phyloP scores from a whole-genome alignment of 2,329 filamentous ascomycete species.

The Elsinoe australis region DNA sequence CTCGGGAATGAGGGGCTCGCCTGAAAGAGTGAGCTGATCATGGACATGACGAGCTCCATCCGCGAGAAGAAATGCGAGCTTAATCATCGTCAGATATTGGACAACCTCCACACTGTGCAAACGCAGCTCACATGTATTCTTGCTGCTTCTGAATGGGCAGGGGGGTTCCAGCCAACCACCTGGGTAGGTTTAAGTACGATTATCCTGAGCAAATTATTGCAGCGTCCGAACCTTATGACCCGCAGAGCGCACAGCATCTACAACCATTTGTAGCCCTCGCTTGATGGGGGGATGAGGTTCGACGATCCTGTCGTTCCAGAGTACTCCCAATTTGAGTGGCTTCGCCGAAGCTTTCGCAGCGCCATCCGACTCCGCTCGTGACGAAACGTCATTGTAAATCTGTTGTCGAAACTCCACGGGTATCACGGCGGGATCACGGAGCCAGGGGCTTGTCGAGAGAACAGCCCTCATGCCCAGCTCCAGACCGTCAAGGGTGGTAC shows the following conservation, averaged over 20 bases:
- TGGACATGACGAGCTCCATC: conserved; percentile 14
- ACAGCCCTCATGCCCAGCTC: conserved; percentile 48
- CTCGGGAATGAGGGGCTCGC: conserved; percentile 25
- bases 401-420: conserved; percentile 49
- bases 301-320: conserved; percentile 31
- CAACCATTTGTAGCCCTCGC: conserved; percentile 28
- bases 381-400: conserved; percentile 20
- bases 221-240: conserved; percentile 20
- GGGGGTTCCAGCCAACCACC: conserved; percentile 42
- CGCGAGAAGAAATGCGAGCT: conserved; percentile 8
- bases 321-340: conserved; percentile 30
- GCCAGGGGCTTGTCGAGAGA: conserved; percentile 49
- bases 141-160: conserved; percentile 45
- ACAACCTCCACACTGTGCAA: conserved; percentile 46
- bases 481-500: conserved; percentile 46
- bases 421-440: conserved; percentile 49
- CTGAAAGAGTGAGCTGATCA: neutral
- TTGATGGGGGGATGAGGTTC: conserved; percentile 32
- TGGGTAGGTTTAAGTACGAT: neutral
- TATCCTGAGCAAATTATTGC: neutral
- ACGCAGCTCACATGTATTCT: conserved; percentile 43
- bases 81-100: neutral
- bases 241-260: conserved; percentile 14
- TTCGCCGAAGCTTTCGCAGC: conserved; percentile 20
- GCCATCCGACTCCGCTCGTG: neutral